phyloP scores from a whole-genome alignment of 192 early-diverging fungal genomes.

The Polychytrium aggregatum region DNA sequence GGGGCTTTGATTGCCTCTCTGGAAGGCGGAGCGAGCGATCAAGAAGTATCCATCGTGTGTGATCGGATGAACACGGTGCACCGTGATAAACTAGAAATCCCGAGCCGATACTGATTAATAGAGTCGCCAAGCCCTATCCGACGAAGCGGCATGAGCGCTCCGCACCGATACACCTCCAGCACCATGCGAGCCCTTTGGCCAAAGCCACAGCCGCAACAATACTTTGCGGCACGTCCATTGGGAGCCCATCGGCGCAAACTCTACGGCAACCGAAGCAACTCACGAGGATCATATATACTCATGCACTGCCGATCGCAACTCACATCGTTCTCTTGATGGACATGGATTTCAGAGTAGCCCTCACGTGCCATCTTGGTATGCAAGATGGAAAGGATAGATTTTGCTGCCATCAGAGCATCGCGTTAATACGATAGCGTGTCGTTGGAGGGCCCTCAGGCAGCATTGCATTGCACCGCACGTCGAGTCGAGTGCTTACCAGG shows the following conservation, averaged over 20 bases:
- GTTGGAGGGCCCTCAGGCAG: too few species aligned
- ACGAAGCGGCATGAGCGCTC: not conserved
- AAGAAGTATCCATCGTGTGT: slow-evolving; percentile 86
- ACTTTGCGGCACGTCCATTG: too few species aligned
- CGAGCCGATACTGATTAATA: not conserved
- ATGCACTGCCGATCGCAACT: too few species aligned
- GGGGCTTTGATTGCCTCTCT: slow-evolving; percentile 17
- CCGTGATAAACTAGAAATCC: slow-evolving; percentile 64
- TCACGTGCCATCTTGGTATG: slow-evolving; percentile 76
- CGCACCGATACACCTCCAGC: too few species aligned
- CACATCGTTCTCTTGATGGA: slow-evolving; percentile 87
- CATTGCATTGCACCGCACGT: too few species aligned
- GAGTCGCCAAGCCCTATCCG: not conserved
- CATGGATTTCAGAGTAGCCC: slow-evolving; percentile 84
- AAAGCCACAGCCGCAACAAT: too few species aligned
- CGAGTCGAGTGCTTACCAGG: slow-evolving; percentile 25
- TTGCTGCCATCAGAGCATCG: slow-evolving; percentile 30
- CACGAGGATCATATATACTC: too few species aligned
- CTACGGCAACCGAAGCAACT: too few species aligned
- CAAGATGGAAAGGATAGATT: slow-evolving; percentile 58
- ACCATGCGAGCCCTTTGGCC: too few species aligned
- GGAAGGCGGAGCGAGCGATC: slow-evolving; percentile 81
- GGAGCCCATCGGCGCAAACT: too few species aligned
- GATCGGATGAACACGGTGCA: slow-evolving; percentile 85
- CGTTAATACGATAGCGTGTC: not conserved